Base-by-base conservation (phyloP, 2,329 filamentous ascomycete species). In the Alternaria arbusti region DNA sequence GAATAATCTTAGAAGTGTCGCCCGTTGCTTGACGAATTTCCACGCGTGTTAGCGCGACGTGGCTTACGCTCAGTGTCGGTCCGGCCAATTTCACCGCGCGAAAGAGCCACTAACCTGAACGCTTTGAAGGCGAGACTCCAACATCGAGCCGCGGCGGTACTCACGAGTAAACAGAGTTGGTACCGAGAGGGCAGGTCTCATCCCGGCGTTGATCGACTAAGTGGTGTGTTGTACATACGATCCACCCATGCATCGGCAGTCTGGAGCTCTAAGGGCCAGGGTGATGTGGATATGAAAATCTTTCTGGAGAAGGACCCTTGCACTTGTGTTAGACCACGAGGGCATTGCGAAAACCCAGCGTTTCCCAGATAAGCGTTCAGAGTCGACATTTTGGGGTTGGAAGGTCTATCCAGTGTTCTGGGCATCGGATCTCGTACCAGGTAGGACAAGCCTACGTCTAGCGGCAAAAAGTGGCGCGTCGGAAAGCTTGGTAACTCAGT, bases 401-500 rank as follows among this genome's bases (percentile, higher is more conserved):
- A 22, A 9, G 36, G 36, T 25, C 47, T 43, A 43, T 52, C 47
- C 45, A 58, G 52, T 58, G 54, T 52, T 58, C 54, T 62, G 63
- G 63, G 54, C 51, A 36, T 46, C 49, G 54, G 54, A 46, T 17
- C 22, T 23, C 54, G 36, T 28, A 55, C 58, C 54, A 54, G 46
- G 30, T 28, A 20, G 43, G 55, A 30, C 50, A 62, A 59, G 63
- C 59, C 30, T 23, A 45, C 50, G 17, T 36, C 22, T 49, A 49
- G 50, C 44, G 46, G 59, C 17, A 26, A 22, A 45, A 54, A 30
- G 23, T 47, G 43, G 59, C 47, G 32, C 23, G 15, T 23, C 46
- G 15, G 36, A 59, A 63, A 55, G 60, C 60, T 63, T 59, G 55
- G 49, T 51, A 36, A 51, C 49, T 32, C 49, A 51, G 28, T 59